Base-by-base conservation (phyloP, 176 grass and related monocot species). In the Dendrocalamus sinicus region DNA sequence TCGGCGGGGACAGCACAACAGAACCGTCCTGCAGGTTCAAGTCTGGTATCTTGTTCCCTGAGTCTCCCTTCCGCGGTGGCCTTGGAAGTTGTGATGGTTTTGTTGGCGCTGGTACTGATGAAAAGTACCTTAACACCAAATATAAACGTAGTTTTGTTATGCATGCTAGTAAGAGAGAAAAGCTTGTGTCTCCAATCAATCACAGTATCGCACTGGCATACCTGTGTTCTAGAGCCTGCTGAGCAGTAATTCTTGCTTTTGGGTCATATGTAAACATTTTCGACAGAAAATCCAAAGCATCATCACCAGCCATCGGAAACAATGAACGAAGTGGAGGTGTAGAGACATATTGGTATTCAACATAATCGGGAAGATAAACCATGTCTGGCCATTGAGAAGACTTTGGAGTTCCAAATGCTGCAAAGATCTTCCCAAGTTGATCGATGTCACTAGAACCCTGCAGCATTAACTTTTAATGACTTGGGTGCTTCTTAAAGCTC, bases 301-400 rank as follows among this genome's bases (percentile, higher is more conserved):
- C 94, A 83, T 99, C 97, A 19, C 87, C 91, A 14, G 92, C 97
- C 92, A 89, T 85, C 6, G 97, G 94, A 79, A 99, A 96, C 43
- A 99, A 85, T 39, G 97, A 86, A 55, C 97, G 92, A 28, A 99
- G 84, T 5, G 92, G 86, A 60, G 93, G 90, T 80, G 93, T 89
- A 81, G 89, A 88, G 64, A 99, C 97, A 88, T 84, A 91, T 67
- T 96, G 94, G 80, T 99, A 99, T 76, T 99, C 97, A 74, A 99
- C 97, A 91, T 99, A 99, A 92, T 99, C 97, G n/a, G 94, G 97
- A 86, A 99, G 97, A 88, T 90, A 99, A 78, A 86, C 63, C 93
- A 99, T 96, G 82, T 99, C 97, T 15, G 94, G 89, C 97, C 97
- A 99, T 63, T 99, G 97, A 76, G 92, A 91, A 72, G 84, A 60